phyloP scores from a whole-genome alignment of 2,329 filamentous ascomycete species.

The Leptographium flavum region DNA sequence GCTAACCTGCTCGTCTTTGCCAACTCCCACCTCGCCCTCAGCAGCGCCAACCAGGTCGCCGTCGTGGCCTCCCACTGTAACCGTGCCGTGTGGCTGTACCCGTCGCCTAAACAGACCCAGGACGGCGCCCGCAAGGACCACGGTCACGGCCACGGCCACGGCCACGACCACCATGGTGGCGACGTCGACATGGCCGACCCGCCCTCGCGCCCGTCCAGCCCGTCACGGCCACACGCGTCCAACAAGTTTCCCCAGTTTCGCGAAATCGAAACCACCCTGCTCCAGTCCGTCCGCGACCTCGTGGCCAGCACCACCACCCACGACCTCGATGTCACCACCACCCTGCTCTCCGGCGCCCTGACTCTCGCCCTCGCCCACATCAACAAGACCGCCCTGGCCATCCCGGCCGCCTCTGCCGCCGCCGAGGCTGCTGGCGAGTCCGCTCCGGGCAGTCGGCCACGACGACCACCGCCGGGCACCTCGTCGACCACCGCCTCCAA shows the following conservation, averaged over 20 bases:
- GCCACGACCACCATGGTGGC: constrained; percentile 12
- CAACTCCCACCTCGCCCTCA: constrained; percentile 90
- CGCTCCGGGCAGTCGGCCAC: not conserved
- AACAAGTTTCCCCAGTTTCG: constrained; percentile 94
- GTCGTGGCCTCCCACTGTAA: constrained; percentile 82
- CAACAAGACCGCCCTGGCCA: constrained; percentile 47
- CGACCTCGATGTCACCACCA: constrained; percentile 61
- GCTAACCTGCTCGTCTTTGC: constrained; percentile 89
- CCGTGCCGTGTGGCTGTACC: constrained; percentile 82
- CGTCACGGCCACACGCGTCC: constrained; percentile 21
- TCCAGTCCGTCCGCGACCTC: constrained; percentile 59
- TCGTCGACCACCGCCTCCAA: constrained; percentile 6
- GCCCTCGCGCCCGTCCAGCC: too few species aligned
- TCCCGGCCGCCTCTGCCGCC: constrained; percentile 4
- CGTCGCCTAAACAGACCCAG: constrained; percentile 26
- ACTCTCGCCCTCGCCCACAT: constrained; percentile 83
- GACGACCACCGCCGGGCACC: not conserved
- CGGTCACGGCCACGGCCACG: too few species aligned
- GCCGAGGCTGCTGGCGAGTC: not conserved
- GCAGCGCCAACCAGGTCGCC: constrained; percentile 84
- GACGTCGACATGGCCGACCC: constrained; percentile 8
- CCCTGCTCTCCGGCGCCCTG: constrained; percentile 79
- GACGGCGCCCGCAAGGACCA: constrained; percentile 13
- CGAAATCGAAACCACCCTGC: constrained; percentile 68
- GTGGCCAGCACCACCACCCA: constrained; percentile 51